Conservation (phyloP, 768 basidiomycete genomes). For the Trametes cingulata region DNA sequence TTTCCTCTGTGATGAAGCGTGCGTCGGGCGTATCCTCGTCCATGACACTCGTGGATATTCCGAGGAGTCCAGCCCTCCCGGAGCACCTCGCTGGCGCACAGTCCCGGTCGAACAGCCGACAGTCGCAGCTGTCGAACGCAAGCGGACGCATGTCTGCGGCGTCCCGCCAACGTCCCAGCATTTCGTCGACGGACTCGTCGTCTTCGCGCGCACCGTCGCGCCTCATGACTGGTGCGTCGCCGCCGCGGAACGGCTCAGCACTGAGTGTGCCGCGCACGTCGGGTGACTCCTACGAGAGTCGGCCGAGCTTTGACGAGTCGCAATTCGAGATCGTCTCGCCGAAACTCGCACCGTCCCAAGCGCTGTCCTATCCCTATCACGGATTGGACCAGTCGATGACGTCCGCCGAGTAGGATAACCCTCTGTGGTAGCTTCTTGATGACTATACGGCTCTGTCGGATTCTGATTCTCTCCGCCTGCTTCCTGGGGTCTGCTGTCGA, state of each 20-base stretch:
- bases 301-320: conserved; percentile 60
- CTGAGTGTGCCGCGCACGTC: conserved; percentile 34
- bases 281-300: conserved; percentile 44
- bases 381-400: conserved; percentile 43
- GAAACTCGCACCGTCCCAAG: conserved; percentile 37
- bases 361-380: conserved; percentile 60
- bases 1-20: conserved; percentile 36
- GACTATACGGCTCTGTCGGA: not conserved
- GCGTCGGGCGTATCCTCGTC: conserved; percentile 34
- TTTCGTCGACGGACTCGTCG: conserved; percentile 24
- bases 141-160: conserved; percentile 13
- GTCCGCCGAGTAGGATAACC: conserved; percentile 20
- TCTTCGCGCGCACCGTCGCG: conserved; percentile 23
- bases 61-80: conserved; percentile 62
- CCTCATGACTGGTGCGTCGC: conserved; percentile 20
- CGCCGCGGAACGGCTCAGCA: conserved; percentile 35
- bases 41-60: conserved; percentile 46
- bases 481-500: not conserved
- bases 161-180: conserved; percentile 24
- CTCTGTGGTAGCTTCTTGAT: not conserved
- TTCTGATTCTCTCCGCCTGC: not conserved
- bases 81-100: conserved; percentile 28
- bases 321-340: conserved; percentile 65
- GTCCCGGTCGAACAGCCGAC: conserved; percentile 26
- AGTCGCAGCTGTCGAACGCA: conserved; percentile 22